These are phyloP conservation scores for Monilinia laxa DNA, from an alignment of 2,329 filamentous ascomycete genomes.

Conservation along the genomic window DNA sequence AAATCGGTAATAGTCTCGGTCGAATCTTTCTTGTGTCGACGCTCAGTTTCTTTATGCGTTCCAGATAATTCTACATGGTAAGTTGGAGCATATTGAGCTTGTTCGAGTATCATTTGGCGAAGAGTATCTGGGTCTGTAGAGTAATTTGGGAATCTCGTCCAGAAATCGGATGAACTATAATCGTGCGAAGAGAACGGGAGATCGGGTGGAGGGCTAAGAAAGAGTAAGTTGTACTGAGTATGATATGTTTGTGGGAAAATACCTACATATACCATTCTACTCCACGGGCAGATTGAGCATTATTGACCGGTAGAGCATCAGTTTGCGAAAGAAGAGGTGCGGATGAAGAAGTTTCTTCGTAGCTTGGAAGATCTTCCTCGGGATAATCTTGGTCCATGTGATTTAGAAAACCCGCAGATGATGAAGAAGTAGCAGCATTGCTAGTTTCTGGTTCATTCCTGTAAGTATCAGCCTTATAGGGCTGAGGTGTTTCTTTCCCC, in stretches of 20 bases:
- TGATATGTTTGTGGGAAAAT: no score
- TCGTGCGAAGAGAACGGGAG: conserved; percentile 35
- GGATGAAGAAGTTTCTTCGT: conserved; percentile 26
- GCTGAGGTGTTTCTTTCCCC: conserved; percentile 19
- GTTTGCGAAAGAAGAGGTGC: conserved; percentile 12
- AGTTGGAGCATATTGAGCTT: conserved; percentile 35
- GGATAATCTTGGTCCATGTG: conserved; percentile 29
- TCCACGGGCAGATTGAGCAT: conserved; percentile 1
- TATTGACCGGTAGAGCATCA: not conserved
- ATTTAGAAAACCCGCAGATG: conserved; percentile 31
- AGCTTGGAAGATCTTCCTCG: conserved; percentile 30
- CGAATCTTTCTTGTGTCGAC: conserved; percentile 46
- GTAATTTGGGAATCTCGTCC: conserved; percentile 37
- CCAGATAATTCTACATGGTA: conserved; percentile 39
- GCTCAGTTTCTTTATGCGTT: conserved; percentile 37
- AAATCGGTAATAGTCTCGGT: conserved; percentile 57
- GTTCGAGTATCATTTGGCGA: conserved; percentile 33
- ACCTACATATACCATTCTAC: conserved; percentile 17
- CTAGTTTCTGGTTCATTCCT: not conserved
- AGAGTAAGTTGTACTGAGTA: not conserved
- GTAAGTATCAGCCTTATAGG: conserved; percentile 12
- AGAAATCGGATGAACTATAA: conserved; percentile 30
- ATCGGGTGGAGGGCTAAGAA: conserved; percentile 28
- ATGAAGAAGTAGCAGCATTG: conserved; percentile 28
- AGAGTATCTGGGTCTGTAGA: conserved; percentile 32